Percentiles rank a stretch among this genome's conserved stretches.
Conservation (phyloP, 495 filamentous ascomycete genomes). For the Hypoxylon crocopeplum region DNA sequence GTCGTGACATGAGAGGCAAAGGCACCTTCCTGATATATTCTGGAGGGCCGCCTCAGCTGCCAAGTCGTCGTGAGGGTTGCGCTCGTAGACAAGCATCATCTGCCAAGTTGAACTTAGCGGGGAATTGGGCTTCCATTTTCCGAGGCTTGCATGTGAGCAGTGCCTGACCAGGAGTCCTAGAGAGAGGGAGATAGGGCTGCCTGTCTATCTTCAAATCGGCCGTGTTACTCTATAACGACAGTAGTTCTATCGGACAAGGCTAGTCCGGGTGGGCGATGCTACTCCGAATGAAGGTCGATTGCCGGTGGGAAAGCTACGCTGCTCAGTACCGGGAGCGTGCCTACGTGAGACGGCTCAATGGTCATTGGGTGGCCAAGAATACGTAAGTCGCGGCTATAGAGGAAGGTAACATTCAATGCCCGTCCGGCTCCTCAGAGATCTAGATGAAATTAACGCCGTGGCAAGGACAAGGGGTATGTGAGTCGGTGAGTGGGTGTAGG, state of each 20-base stretch:
- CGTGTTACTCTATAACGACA: conserved; percentile 2
- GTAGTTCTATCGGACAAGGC: conserved; percentile 11
- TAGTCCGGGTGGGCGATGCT: conserved; percentile 13
- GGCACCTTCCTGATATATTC: conserved; percentile 34
- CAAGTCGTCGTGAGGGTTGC: conserved; percentile 7
- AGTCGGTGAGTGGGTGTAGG: conserved; percentile 12
- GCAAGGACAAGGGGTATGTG: background rate
- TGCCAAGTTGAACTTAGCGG: conserved; percentile 25
- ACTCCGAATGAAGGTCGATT: conserved; percentile 8
- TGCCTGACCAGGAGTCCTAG: background rate
- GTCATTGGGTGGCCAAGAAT: conserved; percentile 15
- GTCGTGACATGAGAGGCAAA: conserved; percentile 28
- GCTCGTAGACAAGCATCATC: conserved; percentile 16
- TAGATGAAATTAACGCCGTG: conserved; percentile 10
- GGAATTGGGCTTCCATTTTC: conserved; percentile 11
- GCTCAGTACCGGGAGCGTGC: conserved; percentile 12
- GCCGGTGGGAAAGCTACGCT: conserved; percentile 20
- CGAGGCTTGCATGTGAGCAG: conserved; percentile 2
- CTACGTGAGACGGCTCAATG: background rate
- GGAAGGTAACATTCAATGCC: conserved; percentile 34
- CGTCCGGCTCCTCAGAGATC: conserved; percentile 27
- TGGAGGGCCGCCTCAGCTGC: conserved; percentile 22
- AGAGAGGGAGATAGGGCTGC: conserved; percentile 8
- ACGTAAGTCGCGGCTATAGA: conserved; percentile 29
- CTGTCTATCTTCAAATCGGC: conserved; percentile 4